Percentiles rank a stretch among this genome's conserved stretches.
Conservation (phyloP, 148 eudicot genomes). For the Heliosperma pusillum region DNA sequence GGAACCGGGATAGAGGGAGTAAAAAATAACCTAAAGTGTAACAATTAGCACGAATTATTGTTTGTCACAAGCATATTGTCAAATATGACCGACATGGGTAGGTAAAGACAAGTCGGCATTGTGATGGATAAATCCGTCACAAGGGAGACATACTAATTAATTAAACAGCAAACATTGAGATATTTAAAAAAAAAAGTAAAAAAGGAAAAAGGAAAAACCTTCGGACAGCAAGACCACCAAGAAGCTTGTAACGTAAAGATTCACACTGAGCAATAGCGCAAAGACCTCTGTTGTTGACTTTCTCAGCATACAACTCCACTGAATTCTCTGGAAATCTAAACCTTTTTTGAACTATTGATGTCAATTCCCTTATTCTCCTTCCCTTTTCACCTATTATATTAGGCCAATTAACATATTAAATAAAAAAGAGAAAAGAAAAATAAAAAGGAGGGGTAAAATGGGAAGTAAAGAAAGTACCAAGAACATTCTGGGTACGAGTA, state of each 20-base stretch:
- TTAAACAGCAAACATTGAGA: too few species aligned
- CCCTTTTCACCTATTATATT: conserved; percentile 70
- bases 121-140: too few species aligned
- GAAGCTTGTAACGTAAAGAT: conserved; percentile 90
- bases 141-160: too few species aligned
- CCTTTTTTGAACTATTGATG: conserved; percentile 82
- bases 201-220: conserved; percentile 42
- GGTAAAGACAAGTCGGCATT: too few species aligned
- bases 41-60: too few species aligned
- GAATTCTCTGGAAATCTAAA: conserved; percentile 80
- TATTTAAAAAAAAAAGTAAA: too few species aligned
- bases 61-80: too few species aligned
- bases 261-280: conserved; percentile 93
- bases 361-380: conserved; percentile 79
- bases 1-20: too few species aligned
- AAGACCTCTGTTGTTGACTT: conserved; percentile 86
- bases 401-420: background rate
- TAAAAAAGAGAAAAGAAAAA: background rate
- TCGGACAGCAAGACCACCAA: conserved; percentile 87
- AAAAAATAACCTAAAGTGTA: too few species aligned
- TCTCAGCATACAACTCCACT: conserved; percentile 94
- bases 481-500: conserved; percentile 85
- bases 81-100: too few species aligned
- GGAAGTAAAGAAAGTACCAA: conserved; percentile 38
- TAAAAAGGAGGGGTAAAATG: background rate